Percentiles rank a stretch among this genome's conserved stretches.
phyloP scores from a whole-genome alignment of 805 yeast species.

The Torulaspora quercuum region DNA sequence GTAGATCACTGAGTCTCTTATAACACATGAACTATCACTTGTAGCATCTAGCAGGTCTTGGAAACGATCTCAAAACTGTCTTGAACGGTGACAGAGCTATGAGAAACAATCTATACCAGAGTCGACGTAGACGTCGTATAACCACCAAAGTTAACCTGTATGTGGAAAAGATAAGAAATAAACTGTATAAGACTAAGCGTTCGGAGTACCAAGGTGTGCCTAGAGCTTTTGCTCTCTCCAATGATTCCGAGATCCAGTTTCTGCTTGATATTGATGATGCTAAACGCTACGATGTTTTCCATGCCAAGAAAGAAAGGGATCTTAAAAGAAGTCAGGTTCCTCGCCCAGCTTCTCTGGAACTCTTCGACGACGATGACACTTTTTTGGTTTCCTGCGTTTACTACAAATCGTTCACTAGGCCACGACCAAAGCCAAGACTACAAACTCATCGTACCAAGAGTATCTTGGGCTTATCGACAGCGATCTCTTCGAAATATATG shows the following conservation, averaged over 20 bases:
- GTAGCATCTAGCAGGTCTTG: too few species aligned
- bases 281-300: too few species aligned
- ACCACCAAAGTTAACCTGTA: conserved; percentile 5
- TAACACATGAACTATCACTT: too few species aligned
- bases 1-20: too few species aligned
- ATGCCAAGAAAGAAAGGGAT: neutral
- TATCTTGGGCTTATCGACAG: too few species aligned
- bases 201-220: neutral
- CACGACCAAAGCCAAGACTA: too few species aligned
- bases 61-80: too few species aligned
- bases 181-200: neutral
- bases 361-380: conserved; percentile 2
- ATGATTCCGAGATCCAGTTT: conserved; percentile 5
- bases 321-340: neutral
- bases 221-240: conserved; percentile 4
- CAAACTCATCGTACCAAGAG: too few species aligned
- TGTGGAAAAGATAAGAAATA: conserved; percentile 4
- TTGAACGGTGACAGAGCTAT: too few species aligned
- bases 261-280: neutral
- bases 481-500: too few species aligned
- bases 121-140: conserved; percentile 4
- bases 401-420: conserved; percentile 3
- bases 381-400: neutral
- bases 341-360: conserved; percentile 5
- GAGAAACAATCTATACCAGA: too few species aligned